Evolutionary conservation across 2,329 filamentous ascomycete genomes (phyloP).

Genomic region (Xylariaceae sp.): DNA sequence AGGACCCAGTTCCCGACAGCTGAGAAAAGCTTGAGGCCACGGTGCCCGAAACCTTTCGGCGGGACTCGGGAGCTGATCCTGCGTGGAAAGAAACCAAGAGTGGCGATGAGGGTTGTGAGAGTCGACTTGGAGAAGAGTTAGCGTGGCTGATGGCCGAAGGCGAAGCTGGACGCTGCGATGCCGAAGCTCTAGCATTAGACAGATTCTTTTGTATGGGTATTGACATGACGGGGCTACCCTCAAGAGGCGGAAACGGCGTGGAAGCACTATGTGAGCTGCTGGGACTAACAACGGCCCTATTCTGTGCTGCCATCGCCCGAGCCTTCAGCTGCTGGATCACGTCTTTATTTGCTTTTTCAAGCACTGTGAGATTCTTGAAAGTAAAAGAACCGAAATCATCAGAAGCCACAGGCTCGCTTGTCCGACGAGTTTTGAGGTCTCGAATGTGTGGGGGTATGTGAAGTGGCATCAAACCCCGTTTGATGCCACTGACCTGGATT

Average conservation of each 20-base stretch:
- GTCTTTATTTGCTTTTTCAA: constrained; percentile 98
- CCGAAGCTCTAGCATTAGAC: constrained; percentile 68
- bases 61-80: constrained; percentile 67
- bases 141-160: constrained; percentile 74
- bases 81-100: constrained; percentile 96
- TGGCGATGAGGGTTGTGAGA: constrained; percentile 75
- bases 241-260: constrained; percentile 65
- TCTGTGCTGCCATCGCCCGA: constrained; percentile 71
- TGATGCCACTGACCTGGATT: constrained; percentile 66
- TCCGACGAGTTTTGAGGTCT: constrained; percentile 76
- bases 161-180: constrained; percentile 70
- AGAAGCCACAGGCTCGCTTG: constrained; percentile 81
- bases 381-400: constrained; percentile 96
- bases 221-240: constrained; percentile 78
- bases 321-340: constrained; percentile 94
- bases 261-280: constrained; percentile 38
- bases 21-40: constrained; percentile 81
- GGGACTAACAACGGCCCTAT: constrained; percentile 45
- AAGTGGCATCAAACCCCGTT: constrained; percentile 87
- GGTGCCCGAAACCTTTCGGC: constrained; percentile 87
- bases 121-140: constrained; percentile 81
- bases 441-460: constrained; percentile 96
- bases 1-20: constrained; percentile 58
- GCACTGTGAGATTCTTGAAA: constrained; percentile 93
- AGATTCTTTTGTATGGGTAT: constrained; percentile 76